Base-by-base conservation (phyloP, 2,329 filamentous ascomycete genomes). In the Nemania sp. region DNA sequence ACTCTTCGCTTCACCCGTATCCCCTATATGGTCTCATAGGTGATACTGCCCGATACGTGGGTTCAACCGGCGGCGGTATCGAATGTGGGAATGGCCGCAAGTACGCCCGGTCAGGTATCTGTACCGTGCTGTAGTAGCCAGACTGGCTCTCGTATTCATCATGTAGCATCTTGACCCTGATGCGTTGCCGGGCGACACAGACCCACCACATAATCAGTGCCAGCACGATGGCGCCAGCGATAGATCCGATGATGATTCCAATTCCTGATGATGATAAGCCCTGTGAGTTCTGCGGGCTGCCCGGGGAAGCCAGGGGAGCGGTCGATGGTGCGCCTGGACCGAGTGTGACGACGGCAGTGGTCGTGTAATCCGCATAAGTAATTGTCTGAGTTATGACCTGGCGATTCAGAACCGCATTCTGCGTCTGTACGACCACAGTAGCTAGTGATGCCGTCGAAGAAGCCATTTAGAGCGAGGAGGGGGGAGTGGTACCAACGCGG, bases 381-480 rank as follows among this genome's bases (percentile, higher is more conserved):
- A 73, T 66, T 5, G 68, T 71, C 59, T 74, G 72, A 2, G 71
- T 72, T 40, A 73, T 67, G 45, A 71, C 57, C 54, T 72, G 71
- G 43, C 68, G 70, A 54, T 54, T 51, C 11, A 61, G 21, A 20
- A 67, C 35, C n/a, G 51, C 58, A 18, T 48, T 53, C 3, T 54
- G 58, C 12, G 43, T 54, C 20, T 18, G 29, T 40, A 45, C 20
- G 25, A 40, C 35, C 37, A 32, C 15, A 10, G 11, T 13, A 7
- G 29, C 20, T 3, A 32, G 34, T 32, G 57, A 46, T 43, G 46
- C 21, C 20, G 29, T 47, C 11, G 49, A 18, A n/a, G 21, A 20
- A 21, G 55, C 47, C 60, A 65, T 66, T 9, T 62, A 54, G 13
- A 17, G 29, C 12, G 46, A 7, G 25, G 25, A 29, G 25, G 25